Conservation (phyloP, 306 rosid genomes). For the Adenanthera pavonina region DNA sequence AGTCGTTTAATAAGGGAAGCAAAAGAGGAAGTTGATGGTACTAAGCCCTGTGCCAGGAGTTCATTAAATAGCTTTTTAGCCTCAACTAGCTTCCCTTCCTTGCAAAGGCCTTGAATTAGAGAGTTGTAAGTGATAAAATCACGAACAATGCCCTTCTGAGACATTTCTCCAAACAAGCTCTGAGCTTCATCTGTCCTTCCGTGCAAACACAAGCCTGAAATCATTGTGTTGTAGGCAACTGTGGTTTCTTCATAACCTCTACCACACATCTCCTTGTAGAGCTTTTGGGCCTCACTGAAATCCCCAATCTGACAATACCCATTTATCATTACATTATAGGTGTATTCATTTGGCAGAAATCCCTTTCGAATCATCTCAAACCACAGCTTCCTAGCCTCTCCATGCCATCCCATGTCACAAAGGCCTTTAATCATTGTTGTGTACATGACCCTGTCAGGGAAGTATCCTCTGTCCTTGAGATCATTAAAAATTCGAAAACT, state of each 20-base stretch:
- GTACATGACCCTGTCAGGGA: slow-evolving; percentile 72
- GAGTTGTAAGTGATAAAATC: slow-evolving; percentile 63
- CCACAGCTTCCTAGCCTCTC: slow-evolving; percentile 78
- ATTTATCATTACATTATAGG: slow-evolving; percentile 61
- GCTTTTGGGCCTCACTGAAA: slow-evolving; percentile 55
- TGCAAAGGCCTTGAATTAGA: slow-evolving; percentile 62
- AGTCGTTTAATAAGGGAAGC: slow-evolving; percentile 53
- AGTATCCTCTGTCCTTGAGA: slow-evolving; percentile 84
- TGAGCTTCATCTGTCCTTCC: slow-evolving; percentile 64
- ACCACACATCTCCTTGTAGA: slow-evolving; percentile 61
- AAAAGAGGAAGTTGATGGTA: slow-evolving; percentile 53
- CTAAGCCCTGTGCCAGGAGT: slow-evolving; percentile 56
- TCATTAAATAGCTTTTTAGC: slow-evolving; percentile 49
- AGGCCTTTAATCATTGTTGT: slow-evolving; percentile 71
- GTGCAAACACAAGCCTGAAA: slow-evolving; percentile 59
- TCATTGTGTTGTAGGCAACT: slow-evolving; percentile 56
- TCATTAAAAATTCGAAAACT: slow-evolving; percentile 64
- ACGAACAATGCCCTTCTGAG: slow-evolving; percentile 50
- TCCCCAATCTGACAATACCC: slow-evolving; percentile 58
- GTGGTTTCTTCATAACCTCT: slow-evolving; percentile 58
- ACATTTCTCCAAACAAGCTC: slow-evolving; percentile 62
- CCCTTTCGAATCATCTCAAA: slow-evolving; percentile 85
- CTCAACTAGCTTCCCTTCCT: slow-evolving; percentile 49
- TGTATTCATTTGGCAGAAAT: slow-evolving; percentile 61
- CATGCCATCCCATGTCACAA: slow-evolving; percentile 52